Base-by-base conservation (phyloP, 2,329 filamentous ascomycete genomes). In the Xylariaceae sp. region DNA sequence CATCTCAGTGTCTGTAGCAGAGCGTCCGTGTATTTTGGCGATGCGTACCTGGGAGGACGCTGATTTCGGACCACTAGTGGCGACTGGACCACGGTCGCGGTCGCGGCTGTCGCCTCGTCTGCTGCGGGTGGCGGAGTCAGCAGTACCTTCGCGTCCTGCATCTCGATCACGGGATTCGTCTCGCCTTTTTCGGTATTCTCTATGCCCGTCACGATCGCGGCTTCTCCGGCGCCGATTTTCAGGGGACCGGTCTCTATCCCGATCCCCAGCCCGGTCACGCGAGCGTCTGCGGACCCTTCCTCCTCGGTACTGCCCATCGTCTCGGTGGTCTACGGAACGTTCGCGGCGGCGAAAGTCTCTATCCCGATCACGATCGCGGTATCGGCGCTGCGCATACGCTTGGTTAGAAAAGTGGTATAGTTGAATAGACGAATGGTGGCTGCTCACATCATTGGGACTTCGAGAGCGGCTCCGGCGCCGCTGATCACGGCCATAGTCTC, bases 131-230 rank as follows among this genome's bases (percentile, higher is more conserved):
- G 79, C 81, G 64, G 85, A 84, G 73, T 90, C 87, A 79, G 83
- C 79, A 72, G 87, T 87, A 71, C 80, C 83, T 71, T 87, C 87
- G 70, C 81, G 82, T 64, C 77, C 79, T 69, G 78, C 80, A 67
- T 73, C 76, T 69, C 80, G 80, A 67, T 89, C 86, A 70, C 81
- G 81, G 70, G 84, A 89, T 67, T 85, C 86, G 72, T 89, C 88
- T 79, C 85, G 85, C 75, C 85, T 85, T 65, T 75, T 73, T 68
- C 85, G 84, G 65, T 83, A 76, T 64, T 88, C 84, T 69, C 85
- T 71, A 52, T 77, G 74, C 57, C 68, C 78, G 52, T 66, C 63
- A 51, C 66, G 66, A 50, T 90, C 88, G 64, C 86, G 82, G 70
- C 85, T 86, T 68, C 82, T 76, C 54, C 78, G 77, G 56, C 80